These are phyloP conservation scores for Coemansia sp. DNA, from an alignment of 371 early-diverging fungal species.

Conservation along the genomic window DNA sequence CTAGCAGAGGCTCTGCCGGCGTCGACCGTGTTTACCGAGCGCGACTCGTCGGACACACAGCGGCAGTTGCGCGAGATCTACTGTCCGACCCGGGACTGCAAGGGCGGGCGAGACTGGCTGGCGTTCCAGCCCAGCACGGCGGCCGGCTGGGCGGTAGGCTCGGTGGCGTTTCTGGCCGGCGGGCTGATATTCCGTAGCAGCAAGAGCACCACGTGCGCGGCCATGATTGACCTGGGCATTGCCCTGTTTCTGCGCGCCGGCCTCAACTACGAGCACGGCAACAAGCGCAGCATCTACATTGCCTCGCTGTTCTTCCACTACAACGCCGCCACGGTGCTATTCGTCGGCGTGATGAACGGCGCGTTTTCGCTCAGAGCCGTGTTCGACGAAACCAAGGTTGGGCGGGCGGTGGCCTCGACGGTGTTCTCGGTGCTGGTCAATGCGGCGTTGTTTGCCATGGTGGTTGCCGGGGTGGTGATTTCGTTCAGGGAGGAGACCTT, in stretches of 20 bases:
- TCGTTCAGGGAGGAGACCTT: slow-evolving; percentile 8
- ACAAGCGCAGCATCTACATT: slow-evolving; percentile 17
- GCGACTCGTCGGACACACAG: neutral
- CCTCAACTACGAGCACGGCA: slow-evolving; percentile 5
- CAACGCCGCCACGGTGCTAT: slow-evolving; percentile 6
- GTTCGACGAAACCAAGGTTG: neutral
- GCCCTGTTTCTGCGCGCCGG: slow-evolving; percentile 29
- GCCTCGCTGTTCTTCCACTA: slow-evolving; percentile 39
- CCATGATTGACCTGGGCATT: slow-evolving; percentile 8
- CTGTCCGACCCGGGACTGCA: slow-evolving; percentile 15
- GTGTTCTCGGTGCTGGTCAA: neutral
- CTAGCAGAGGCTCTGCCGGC: no score
- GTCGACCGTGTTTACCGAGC: neutral
- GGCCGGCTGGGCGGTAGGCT: slow-evolving; percentile 24
- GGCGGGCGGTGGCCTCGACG: neutral
- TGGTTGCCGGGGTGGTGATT: slow-evolving; percentile 8
- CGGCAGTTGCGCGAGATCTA: neutral
- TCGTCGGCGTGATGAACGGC: slow-evolving; percentile 1
- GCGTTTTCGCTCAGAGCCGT: neutral
- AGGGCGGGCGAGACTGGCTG: slow-evolving; percentile 23
- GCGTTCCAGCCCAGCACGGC: slow-evolving; percentile 11
- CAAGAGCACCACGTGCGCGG: neutral
- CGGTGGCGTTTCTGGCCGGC: slow-evolving; percentile 2
- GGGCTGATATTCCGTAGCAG: neutral
- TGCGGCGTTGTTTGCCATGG: slow-evolving; percentile 2